These are phyloP conservation scores for Endotrypanum monterogeii DNA, from an alignment of 208 protist genomes.

Conservation along the genomic window DNA sequence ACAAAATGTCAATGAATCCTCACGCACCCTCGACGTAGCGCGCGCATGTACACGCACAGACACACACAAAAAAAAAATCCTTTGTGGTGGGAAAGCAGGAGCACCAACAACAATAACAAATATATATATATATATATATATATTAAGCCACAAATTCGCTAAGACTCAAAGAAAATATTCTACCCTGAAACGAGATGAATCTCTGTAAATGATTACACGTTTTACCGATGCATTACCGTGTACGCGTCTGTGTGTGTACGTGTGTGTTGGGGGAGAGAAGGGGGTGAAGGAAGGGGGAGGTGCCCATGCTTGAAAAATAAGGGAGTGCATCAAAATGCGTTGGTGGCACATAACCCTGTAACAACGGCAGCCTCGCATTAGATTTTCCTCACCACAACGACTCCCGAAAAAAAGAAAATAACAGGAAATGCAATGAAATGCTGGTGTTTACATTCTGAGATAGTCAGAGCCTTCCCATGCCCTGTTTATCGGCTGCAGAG, in stretches of 20 bases:
- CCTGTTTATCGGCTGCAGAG: background rate
- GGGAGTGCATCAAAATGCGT: background rate
- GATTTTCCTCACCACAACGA: no score
- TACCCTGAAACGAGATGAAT: no score
- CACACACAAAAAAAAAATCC: no score
- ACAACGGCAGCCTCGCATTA: background rate
- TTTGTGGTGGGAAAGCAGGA: no score
- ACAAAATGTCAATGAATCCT: background rate
- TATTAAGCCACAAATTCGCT: no score
- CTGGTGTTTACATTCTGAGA: background rate
- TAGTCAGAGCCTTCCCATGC: background rate
- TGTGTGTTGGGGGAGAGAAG: background rate
- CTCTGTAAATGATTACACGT: no score
- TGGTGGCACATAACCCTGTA: background rate
- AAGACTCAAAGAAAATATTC: no score
- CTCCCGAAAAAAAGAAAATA: background rate
- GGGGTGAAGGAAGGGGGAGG: no score
- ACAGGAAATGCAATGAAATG: background rate
- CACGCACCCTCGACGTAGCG: background rate
- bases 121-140: background rate
- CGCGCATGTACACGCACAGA: background rate
- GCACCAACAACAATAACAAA: background rate
- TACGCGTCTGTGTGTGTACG: background rate
- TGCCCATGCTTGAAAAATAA: no score
- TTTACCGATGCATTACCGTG: no score